A percentile compares a stretch with the other conserved stretches of the same genome.
Conservation (phyloP, 2,329 filamentous ascomycete species). For the Aureobasidium zeae region DNA sequence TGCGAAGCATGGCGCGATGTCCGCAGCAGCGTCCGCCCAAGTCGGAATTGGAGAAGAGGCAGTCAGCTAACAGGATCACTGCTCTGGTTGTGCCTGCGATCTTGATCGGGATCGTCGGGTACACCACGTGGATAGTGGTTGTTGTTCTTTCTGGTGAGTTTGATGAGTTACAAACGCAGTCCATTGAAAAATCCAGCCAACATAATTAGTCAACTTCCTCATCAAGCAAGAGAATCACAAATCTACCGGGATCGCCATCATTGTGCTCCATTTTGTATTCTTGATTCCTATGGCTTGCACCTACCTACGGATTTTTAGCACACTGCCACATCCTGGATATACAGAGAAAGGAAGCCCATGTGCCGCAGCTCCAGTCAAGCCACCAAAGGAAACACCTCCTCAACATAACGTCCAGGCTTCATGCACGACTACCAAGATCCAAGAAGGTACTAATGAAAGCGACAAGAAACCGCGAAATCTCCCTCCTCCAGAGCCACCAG, state of each 20-base stretch:
- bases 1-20: conserved; percentile 3
- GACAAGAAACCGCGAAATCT: background rate
- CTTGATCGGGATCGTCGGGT: conserved; percentile 56
- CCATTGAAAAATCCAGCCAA: conserved; percentile 3
- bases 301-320: conserved; percentile 63
- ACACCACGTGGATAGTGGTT: conserved; percentile 62
- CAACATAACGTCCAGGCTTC: conserved; percentile 17
- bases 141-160: conserved; percentile 59
- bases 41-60: conserved; percentile 16
- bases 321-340: conserved; percentile 61
- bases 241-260: conserved; percentile 56
- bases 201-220: conserved; percentile 58
- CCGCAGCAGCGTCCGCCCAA: conserved; percentile 10
- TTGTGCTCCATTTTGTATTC: conserved; percentile 64
- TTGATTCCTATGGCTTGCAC: conserved; percentile 55
- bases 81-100: conserved; percentile 61
- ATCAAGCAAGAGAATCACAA: conserved; percentile 41
- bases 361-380: conserved; percentile 29
- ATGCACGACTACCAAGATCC: conserved; percentile 19
- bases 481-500: background rate
- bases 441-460: conserved; percentile 9
- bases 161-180: too few relatives aligned
- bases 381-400: conserved; percentile 12
- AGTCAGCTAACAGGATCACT: conserved; percentile 45
- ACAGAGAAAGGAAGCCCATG: conserved; percentile 47